Evolutionary conservation across 208 protist genomes (phyloP).

Genomic region (Leishmania arabica): DNA sequence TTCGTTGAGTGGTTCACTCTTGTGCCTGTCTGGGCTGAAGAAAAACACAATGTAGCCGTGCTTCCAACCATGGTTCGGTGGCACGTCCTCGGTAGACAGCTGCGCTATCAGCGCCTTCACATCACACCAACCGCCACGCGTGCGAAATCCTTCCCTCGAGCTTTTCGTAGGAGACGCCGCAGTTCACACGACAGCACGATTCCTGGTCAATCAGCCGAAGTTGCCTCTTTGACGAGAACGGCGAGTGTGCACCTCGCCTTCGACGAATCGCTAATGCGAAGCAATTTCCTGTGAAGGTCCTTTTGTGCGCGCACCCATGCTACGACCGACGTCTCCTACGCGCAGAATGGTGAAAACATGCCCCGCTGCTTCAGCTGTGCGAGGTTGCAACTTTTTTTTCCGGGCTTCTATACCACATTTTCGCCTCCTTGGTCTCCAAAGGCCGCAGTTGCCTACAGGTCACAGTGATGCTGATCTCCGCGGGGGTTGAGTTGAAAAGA

Average conservation of each 20-base stretch:
- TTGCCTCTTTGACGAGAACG: conserved; percentile 62
- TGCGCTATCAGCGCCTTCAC: conserved; percentile 39
- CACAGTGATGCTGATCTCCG: not conserved
- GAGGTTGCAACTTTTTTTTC: not conserved
- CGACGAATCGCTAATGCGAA: conserved; percentile 59
- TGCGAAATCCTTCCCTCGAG: conserved; percentile 56
- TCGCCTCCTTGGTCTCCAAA: not conserved
- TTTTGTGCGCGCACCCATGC: conserved; percentile 72
- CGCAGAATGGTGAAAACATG: conserved; percentile 74
- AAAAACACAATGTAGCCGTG: conserved; percentile 74
- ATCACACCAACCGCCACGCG: conserved; percentile 77
- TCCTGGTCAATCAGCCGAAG: conserved; percentile 44
- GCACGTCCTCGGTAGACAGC: conserved; percentile 42
- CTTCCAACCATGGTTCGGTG: conserved; percentile 55
- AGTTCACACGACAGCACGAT: conserved; percentile 84
- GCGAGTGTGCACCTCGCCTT: conserved; percentile 67
- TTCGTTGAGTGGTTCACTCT: conserved; percentile 72
- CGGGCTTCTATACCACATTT: not conserved
- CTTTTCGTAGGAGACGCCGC: conserved; percentile 48
- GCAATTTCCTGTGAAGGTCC: conserved; percentile 50
- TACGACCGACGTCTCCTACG: conserved; percentile 64
- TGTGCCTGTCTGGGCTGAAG: conserved; percentile 67
- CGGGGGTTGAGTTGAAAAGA: not conserved
- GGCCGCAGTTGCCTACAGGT: not conserved
- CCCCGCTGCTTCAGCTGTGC: conserved; percentile 5